Evolutionary conservation across 2,329 filamentous ascomycete genomes (phyloP).

Genomic region (Pseudonectria foliicola): DNA sequence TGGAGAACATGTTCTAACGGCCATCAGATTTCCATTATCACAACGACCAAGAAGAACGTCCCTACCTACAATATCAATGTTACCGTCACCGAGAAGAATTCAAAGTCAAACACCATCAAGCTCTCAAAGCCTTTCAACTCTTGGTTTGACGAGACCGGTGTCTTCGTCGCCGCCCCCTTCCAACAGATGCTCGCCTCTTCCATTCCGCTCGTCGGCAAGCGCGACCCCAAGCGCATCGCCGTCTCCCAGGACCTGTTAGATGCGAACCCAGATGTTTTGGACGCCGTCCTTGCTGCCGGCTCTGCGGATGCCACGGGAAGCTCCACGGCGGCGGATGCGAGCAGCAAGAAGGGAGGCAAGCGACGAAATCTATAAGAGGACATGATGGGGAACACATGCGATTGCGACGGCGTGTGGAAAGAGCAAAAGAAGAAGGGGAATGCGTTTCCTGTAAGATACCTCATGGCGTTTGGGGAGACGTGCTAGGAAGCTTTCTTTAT

Average conservation of each 20-base stretch:
- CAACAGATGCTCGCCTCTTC: conserved; percentile 69
- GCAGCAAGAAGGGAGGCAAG: conserved; percentile 37
- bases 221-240: conserved; percentile 54
- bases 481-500: conserved; percentile 1
- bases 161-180: conserved; percentile 68
- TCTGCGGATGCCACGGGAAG: conserved; percentile 19
- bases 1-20: conserved; percentile 9
- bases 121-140: conserved; percentile 59
- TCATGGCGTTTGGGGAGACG: conserved; percentile 14
- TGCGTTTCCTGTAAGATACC: conserved; percentile 5
- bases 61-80: conserved; percentile 75
- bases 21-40: conserved; percentile 62
- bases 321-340: conserved; percentile 26
- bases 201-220: conserved; percentile 57
- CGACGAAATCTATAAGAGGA: conserved; percentile 36
- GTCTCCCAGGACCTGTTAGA: conserved; percentile 30
- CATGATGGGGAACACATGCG: not conserved
- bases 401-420: not conserved
- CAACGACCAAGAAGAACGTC: conserved; percentile 68
- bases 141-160: conserved; percentile 70
- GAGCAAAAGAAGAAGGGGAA: conserved; percentile 1
- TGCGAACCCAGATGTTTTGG: conserved; percentile 40
- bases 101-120: conserved; percentile 38
- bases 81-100: conserved; percentile 37
- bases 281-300: conserved; percentile 37